A percentile compares a stretch with the other conserved stretches of the same genome.
phyloP scores from a whole-genome alignment of 108 stramenopile species.

The Skeletonema costatum region DNA sequence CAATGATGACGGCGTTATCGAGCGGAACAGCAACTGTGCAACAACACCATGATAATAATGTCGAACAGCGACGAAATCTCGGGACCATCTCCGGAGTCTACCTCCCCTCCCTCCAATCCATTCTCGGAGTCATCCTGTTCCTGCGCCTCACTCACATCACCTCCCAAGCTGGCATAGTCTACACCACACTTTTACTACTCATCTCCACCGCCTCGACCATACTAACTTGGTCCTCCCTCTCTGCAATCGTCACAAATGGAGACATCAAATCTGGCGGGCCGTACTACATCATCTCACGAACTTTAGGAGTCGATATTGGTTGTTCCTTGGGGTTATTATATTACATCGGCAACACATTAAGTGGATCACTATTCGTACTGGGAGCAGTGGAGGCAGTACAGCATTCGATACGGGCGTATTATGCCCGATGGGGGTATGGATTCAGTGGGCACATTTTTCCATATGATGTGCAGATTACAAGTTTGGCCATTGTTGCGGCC shows the following conservation, averaged over 20 bases:
- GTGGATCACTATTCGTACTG: slow-evolving; percentile 65
- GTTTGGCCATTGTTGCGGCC: slow-evolving; percentile 38
- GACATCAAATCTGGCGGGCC: slow-evolving; percentile 75
- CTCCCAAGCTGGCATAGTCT: slow-evolving; percentile 71
- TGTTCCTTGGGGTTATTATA: slow-evolving; percentile 75
- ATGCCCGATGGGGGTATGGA: slow-evolving; percentile 36
- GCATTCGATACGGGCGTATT: slow-evolving; percentile 47
- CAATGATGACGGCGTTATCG: too few species aligned
- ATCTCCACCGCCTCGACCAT: slow-evolving; percentile 60
- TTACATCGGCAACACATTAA: slow-evolving; percentile 74
- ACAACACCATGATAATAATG: too few species aligned
- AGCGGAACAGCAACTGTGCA: too few species aligned
- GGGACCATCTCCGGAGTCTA: slow-evolving; percentile 50
- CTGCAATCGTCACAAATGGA: slow-evolving; percentile 85
- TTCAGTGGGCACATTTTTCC: slow-evolving; percentile 41
- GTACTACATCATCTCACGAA: slow-evolving; percentile 78
- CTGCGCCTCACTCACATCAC: slow-evolving; percentile 80
- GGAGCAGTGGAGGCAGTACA: slow-evolving; percentile 77
- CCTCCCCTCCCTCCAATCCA: slow-evolving; percentile 83
- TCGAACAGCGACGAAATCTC: too few species aligned
- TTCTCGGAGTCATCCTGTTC: slow-evolving; percentile 85
- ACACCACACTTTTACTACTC: slow-evolving; percentile 44
- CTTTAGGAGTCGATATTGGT: slow-evolving; percentile 74
- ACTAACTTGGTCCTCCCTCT: slow-evolving; percentile 70
- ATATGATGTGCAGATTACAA: slow-evolving; percentile 51